Evolutionary conservation across 805 yeast species (phyloP).

Genomic region (Saccharomycopsis javanensis): DNA sequence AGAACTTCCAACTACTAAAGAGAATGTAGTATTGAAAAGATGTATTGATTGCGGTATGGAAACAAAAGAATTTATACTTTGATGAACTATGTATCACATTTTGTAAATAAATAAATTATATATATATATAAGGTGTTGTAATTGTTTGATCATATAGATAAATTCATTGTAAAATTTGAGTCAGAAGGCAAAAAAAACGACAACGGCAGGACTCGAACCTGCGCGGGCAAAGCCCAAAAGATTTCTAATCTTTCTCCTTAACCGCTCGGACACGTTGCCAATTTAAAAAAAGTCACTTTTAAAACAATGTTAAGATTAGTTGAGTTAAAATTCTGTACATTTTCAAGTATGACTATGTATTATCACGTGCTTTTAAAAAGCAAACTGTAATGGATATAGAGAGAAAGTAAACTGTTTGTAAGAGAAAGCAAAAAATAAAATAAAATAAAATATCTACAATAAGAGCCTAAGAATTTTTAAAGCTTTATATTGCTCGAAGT

Average conservation of each 20-base stretch:
- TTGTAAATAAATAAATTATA: neutral
- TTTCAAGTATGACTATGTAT: no score
- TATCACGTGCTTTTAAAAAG: no score
- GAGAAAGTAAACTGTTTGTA: no score
- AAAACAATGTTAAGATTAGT: no score
- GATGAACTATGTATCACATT: neutral
- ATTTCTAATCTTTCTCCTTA: slow-evolving; percentile 25
- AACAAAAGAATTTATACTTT: slow-evolving; percentile 44
- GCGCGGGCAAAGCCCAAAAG: slow-evolving; percentile 54
- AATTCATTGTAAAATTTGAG: neutral
- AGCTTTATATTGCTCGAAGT: no score
- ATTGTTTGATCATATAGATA: neutral
- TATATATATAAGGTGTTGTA: no score
- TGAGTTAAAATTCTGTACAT: no score
- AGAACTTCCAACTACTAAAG: slow-evolving; percentile 39
- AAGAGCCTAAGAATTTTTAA: no score
- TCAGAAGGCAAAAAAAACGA: slow-evolving; percentile 35
- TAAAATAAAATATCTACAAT: no score
- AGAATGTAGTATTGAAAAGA: slow-evolving; percentile 41
- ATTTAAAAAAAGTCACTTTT: no score
- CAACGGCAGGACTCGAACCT: slow-evolving; percentile 70
- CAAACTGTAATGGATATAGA: no score
- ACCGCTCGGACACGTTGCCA: slow-evolving; percentile 20
- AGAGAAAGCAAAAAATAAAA: no score
- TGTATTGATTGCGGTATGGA: slow-evolving; percentile 80